These are phyloP conservation scores for Austropuccinia psidii DNA, from an alignment of 1,284 basidiomycete genomes.

Conservation along the genomic window DNA sequence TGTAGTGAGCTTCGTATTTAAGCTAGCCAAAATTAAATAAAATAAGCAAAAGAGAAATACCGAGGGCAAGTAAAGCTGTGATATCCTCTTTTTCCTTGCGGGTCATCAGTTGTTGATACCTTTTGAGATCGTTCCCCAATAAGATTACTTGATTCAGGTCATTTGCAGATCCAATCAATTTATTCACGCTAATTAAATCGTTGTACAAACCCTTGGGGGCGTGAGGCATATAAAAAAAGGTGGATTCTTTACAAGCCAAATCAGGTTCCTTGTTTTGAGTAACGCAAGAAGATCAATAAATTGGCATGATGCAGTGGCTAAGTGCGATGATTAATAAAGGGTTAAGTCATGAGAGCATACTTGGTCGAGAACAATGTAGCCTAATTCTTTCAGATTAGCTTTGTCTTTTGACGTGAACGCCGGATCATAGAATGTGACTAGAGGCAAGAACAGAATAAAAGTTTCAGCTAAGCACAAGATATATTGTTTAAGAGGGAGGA, in stretches of 20 bases:
- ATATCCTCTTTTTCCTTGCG: slow-evolving; percentile 27
- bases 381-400: slow-evolving; percentile 5
- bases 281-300: background rate
- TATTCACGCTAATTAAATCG: background rate
- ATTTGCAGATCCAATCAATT: background rate
- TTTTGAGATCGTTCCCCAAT: slow-evolving; percentile 23
- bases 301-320: background rate
- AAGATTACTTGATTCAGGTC: slow-evolving; percentile 1
- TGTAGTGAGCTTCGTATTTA: background rate
- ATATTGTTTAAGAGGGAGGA: no score
- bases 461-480: no score
- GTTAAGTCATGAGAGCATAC: background rate
- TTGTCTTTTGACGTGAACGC: slow-evolving; percentile 27
- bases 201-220: slow-evolving; percentile 23
- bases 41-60: background rate
- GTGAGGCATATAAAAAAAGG: slow-evolving; percentile 33
- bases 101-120: background rate
- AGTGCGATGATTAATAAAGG: background rate
- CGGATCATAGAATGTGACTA: slow-evolving; percentile 24
- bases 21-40: background rate
- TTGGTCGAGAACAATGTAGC: slow-evolving; percentile 4
- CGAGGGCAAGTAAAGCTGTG: background rate
- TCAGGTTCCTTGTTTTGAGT: slow-evolving; percentile 17
- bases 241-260: slow-evolving; percentile 8
- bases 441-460: no score